phyloP scores from a whole-genome alignment of 305 asterid species.

The Solanum hybrid region DNA sequence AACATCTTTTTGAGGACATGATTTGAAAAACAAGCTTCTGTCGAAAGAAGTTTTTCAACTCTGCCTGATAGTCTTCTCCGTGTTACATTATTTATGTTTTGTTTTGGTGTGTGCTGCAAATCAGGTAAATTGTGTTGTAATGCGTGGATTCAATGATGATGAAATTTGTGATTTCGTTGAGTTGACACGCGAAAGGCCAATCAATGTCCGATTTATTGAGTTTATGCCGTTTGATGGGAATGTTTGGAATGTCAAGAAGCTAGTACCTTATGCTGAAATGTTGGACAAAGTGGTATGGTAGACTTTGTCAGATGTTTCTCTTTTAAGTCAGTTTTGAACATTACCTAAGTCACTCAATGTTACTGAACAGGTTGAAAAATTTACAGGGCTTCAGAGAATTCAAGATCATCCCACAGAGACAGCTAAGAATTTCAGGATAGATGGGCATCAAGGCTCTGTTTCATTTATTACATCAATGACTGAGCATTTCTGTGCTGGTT shows the following conservation, averaged over 20 bases:
- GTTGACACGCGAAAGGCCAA: conserved; percentile 83
- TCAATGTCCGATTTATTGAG: conserved; percentile 89
- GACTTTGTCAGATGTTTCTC: conserved; percentile 15
- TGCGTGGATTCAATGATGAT: conserved; percentile 95
- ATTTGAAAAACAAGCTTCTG: background rate
- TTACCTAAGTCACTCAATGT: conserved; percentile 25
- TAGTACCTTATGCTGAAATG: conserved; percentile 88
- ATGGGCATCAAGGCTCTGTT: conserved; percentile 77
- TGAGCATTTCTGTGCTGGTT: conserved; percentile 82
- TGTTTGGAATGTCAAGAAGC: conserved; percentile 96
- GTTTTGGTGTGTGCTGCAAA: conserved; percentile 8
- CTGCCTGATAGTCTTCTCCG: background rate
- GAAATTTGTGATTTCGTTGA: conserved; percentile 84
- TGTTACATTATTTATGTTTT: background rate
- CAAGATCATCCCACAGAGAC: conserved; percentile 84
- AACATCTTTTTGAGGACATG: background rate
- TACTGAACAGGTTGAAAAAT: conserved; percentile 61
- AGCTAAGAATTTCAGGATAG: conserved; percentile 81
- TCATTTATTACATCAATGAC: conserved; percentile 55
- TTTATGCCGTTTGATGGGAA: conserved; percentile 98
- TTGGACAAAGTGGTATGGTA: conserved; percentile 90
- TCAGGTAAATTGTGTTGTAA: conserved; percentile 87
- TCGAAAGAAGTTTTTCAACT: background rate
- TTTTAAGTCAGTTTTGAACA: conserved; percentile 4
- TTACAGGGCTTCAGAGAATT: conserved; percentile 65